Evolutionary conservation across 768 basidiomycete genomes (phyloP).

Genomic region (Suillus subalutaceus): DNA sequence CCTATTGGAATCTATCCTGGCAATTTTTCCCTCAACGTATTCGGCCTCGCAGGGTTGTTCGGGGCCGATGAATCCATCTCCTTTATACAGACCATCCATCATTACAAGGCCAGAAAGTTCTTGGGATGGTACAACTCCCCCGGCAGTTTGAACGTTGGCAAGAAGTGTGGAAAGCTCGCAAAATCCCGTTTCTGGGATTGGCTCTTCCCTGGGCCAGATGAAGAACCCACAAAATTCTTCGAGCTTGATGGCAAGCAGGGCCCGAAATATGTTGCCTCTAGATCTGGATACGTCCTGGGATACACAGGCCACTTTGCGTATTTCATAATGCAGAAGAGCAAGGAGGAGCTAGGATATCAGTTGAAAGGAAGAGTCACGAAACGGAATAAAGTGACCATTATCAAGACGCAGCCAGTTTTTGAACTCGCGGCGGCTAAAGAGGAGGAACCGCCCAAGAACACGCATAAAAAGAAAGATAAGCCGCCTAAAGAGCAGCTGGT

Average conservation of each 20-base stretch:
- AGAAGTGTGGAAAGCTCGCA: slow-evolving; percentile 30
- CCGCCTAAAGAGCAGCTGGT: not conserved
- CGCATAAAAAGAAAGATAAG: not conserved
- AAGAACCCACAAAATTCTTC: slow-evolving; percentile 26
- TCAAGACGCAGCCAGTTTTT: not conserved
- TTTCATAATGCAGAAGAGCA: slow-evolving; percentile 25
- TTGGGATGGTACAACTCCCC: slow-evolving; percentile 40
- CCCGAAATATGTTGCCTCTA: slow-evolving; percentile 26
- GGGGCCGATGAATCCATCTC: slow-evolving; percentile 37
- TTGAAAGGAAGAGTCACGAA: slow-evolving; percentile 20
- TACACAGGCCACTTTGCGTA: slow-evolving; percentile 35
- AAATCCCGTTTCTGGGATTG: slow-evolving; percentile 28
- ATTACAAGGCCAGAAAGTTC: slow-evolving; percentile 30
- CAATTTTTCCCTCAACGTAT: slow-evolving; percentile 27
- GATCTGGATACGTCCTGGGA: slow-evolving; percentile 28
- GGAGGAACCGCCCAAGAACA: not conserved
- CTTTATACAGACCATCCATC: slow-evolving; percentile 31
- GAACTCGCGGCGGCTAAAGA: not conserved
- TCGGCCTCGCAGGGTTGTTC: slow-evolving; percentile 37
- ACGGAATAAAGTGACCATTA: slow-evolving; percentile 21
- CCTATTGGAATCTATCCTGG: slow-evolving; percentile 16
- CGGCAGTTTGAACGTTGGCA: slow-evolving; percentile 32
- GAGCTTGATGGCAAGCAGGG: slow-evolving; percentile 29
- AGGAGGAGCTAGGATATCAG: slow-evolving; percentile 2
- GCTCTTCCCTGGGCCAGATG: slow-evolving; percentile 26